Evolutionary conservation across 2,329 filamentous ascomycete genomes (phyloP).

Genomic region (Trichoderma breve): DNA sequence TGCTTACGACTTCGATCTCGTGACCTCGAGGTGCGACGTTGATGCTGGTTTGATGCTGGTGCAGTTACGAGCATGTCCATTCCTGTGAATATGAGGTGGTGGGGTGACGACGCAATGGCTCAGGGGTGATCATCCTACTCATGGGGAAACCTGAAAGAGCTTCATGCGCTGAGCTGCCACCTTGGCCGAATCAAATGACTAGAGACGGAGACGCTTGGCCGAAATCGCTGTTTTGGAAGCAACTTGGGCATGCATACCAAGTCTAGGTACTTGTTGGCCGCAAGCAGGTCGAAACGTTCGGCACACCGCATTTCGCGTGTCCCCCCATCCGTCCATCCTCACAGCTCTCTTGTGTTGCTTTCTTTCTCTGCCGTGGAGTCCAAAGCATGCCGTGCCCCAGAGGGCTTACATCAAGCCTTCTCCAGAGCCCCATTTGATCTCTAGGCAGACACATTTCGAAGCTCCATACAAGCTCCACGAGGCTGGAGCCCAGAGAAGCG

Average conservation of each 20-base stretch:
- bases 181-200: neutral
- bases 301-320: slow-evolving; percentile 14
- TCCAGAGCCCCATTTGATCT: slow-evolving; percentile 12
- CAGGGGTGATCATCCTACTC: slow-evolving; percentile 10
- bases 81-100: neutral
- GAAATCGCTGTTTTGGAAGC: slow-evolving; percentile 1
- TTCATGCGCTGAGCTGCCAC: neutral
- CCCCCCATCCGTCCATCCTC: neutral
- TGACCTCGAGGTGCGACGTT: neutral
- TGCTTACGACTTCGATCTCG: neutral
- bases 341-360: neutral
- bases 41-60: neutral
- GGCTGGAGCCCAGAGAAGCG: neutral
- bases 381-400: slow-evolving; percentile 9
- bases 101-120: slow-evolving; percentile 3
- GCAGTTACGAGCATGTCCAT: neutral
- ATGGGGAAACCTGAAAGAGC: neutral
- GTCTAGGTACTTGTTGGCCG: neutral
- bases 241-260: slow-evolving; percentile 4
- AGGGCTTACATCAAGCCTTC: slow-evolving; percentile 14
- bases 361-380: neutral
- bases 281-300: slow-evolving; percentile 8
- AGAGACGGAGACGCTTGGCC: neutral
- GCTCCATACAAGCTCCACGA: slow-evolving; percentile 17
- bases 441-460: slow-evolving; percentile 20